Evolutionary conservation across 768 basidiomycete genomes (phyloP), one percentile per base, ranked within the genome.

Genomic region (Macrolepiota albuminosa): DNA sequence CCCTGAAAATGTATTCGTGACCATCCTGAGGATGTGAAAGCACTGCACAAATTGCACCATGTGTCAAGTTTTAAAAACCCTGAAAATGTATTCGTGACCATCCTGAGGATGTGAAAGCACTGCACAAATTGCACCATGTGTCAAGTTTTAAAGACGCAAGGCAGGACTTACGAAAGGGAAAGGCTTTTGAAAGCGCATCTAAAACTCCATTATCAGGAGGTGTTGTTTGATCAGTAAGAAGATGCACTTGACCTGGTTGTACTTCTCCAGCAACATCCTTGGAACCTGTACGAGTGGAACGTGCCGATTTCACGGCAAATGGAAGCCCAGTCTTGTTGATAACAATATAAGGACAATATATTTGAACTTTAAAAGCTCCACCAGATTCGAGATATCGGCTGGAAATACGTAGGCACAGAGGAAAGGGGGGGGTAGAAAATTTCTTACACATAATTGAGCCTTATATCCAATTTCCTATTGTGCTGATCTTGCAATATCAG

Each of bases 301-400:
- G 81, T 21, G 79, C 74, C 14, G 89, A 87, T 61, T 81, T 86
- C 34, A 95, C 77, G 11, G 76, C 77, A 68, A 96, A 96, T 2
- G 94, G 87, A 39, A 95, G 73, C 7, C 88, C 89, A 0, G 95
- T 95, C 77, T 97, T 98, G 76, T 99, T 99, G 71, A 96, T 71
- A 45, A 98, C 75, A 54, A 98, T 76, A 68, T 89, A 98, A 3
- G 95, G 95, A 63, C 85, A 85, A 69, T 92, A 98, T 48, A 99
- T 85, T 71, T 98, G 96, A 0, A 97, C 92, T 72, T 90, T 94
- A 81, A 97, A 95, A 1, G 95, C 94, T 26, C 95, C 95, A 2
- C 95, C 97, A 6, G 95, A 89, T 54, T 97, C 85, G 7, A 92
- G 85, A 72, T 91, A 90, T 55, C 86, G 87, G 24, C 89, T 87